A percentile compares a stretch with the other conserved stretches of the same genome.
Conservation (phyloP, 371 early-diverging fungal genomes). For the Phascolomyces articulosus region DNA sequence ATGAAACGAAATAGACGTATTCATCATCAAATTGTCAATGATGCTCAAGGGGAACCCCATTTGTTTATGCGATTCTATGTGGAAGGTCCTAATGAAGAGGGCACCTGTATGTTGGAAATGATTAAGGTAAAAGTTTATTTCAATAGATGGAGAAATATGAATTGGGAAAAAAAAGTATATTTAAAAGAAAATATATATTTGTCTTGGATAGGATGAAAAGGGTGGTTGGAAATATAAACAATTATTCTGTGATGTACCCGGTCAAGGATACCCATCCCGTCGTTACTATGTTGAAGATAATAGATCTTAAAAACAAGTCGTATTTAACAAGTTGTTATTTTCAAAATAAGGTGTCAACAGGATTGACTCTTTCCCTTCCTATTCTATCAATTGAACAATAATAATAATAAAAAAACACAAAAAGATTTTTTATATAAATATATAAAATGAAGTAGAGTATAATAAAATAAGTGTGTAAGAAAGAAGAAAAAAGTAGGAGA, state of each 20-base stretch:
- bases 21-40: constrained; percentile 44
- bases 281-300: constrained; percentile 17
- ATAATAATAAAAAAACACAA: background rate
- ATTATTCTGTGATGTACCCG: constrained; percentile 55
- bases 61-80: constrained; percentile 55
- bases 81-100: constrained; percentile 49
- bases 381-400: too few relatives aligned
- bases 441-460: background rate
- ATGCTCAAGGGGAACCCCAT: constrained; percentile 44
- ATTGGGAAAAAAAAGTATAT: background rate
- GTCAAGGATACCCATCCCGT: constrained; percentile 25
- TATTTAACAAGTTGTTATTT: background rate
- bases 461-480: background rate
- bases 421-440: background rate
- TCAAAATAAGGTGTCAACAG: background rate
- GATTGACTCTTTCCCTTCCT: background rate
- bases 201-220: constrained; percentile 28
- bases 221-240: constrained; percentile 54
- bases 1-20: constrained; percentile 45
- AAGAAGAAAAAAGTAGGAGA: background rate
- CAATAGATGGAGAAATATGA: background rate
- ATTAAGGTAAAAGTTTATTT: constrained; percentile 28
- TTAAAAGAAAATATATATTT: background rate
- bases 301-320: background rate
- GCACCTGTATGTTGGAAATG: constrained; percentile 52